Evolutionary conservation across 352 stramenopile genomes (phyloP), one percentile per base, ranked within the genome.

Genomic region (Phytophthora podocarpi): DNA sequence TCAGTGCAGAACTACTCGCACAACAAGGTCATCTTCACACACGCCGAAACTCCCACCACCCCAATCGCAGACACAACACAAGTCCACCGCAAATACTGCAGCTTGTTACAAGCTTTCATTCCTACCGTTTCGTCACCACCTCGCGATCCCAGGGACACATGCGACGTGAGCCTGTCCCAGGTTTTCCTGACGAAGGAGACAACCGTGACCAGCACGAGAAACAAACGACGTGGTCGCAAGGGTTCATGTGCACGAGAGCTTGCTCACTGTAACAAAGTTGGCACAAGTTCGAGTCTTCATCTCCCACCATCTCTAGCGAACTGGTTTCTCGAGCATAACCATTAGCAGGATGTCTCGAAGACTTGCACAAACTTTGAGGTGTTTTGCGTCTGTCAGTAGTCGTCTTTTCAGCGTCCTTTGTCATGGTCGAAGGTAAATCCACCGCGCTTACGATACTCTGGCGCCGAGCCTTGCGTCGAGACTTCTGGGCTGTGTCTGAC

Each of bases 61-160:
- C 11, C 26, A 34, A 9, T 23, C 18, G 18, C 40, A 59, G 30
- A 37, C 31, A 40, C 47, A 53, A 21, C 20, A 24, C 3, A 30
- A 47, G n/a, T 27, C 35, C 30, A 21, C 35, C 27, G 30, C 46
- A 39, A 64, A 56, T 49, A 45, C 58, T 41, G 47, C 34, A 55
- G 43, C 48, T 53, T 64, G 31, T 64, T 70, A 24, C n/a, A 32
- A 13, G 28, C 15, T 36, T 35, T 24, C 30, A 41, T 41, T 56
- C 7, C 45, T 69, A 71, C 40, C 50, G 46, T 64, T 79, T 76
- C 16, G 70, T 72, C 23, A 86, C 81, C 8, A 64, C 24, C 27
- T 86, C 75, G 16, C 81, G 77, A 70, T 90, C 81, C 81, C 81
- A 89, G 8, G 81, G 81, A 66, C 81, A 90, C 49, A 78, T 47